phyloP scores from a whole-genome alignment of 192 early-diverging fungal genomes.

The Coemansia sp. region DNA sequence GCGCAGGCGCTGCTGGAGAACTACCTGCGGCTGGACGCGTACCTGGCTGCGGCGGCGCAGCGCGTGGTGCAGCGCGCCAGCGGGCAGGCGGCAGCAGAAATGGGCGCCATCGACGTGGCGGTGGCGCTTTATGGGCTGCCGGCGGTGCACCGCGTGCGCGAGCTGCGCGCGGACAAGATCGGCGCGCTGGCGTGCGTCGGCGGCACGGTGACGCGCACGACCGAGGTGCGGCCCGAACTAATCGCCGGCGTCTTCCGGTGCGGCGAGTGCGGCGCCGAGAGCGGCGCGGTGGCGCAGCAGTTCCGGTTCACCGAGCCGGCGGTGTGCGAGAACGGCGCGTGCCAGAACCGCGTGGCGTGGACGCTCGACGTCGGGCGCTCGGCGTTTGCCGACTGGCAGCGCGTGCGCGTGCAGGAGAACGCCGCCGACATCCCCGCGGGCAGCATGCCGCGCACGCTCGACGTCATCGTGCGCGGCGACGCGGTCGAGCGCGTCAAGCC shows the following conservation, averaged over 20 bases:
- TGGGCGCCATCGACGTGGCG: constrained; percentile 13
- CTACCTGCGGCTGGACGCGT: constrained; percentile 85
- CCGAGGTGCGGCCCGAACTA: constrained; percentile 96
- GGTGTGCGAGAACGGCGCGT: constrained; percentile 80
- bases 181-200: constrained; percentile 81
- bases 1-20: constrained; percentile 68
- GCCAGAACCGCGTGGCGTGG: constrained; percentile 83
- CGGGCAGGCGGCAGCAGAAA: background rate
- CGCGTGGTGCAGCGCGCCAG: constrained; percentile 62
- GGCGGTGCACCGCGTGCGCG: constrained; percentile 69
- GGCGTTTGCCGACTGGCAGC: constrained; percentile 97
- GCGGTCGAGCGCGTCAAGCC: constrained; percentile 95
- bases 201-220: constrained; percentile 97
- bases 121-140: constrained; percentile 73
- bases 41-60: constrained; percentile 83
- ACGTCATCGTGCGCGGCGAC: constrained; percentile 93
- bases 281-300: constrained; percentile 91
- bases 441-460: constrained; percentile 94
- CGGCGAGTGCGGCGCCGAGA: constrained; percentile 75
- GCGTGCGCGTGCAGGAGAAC: constrained; percentile 95
- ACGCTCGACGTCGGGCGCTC: constrained; percentile 79
- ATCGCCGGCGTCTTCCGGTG: constrained; percentile 91
- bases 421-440: constrained; percentile 95
- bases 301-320: constrained; percentile 96
- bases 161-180: constrained; percentile 80